Evolutionary conservation across 352 stramenopile species (phyloP).

Genomic region (Pythium volutum): DNA sequence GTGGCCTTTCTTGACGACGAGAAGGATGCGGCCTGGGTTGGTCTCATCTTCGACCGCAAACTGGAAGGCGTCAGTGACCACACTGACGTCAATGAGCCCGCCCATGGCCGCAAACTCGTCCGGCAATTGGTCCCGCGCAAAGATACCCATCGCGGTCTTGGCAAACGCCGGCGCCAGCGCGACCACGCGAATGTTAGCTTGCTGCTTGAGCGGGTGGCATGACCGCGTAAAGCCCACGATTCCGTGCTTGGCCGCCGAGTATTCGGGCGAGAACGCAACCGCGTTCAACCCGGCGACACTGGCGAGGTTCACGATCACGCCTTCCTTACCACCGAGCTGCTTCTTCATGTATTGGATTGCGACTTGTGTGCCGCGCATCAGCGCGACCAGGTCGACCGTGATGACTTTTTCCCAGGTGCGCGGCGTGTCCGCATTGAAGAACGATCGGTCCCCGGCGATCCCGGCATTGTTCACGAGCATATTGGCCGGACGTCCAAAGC

Average conservation of each 20-base stretch:
- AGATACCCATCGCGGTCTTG: slow-evolving; percentile 59
- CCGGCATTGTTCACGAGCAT: slow-evolving; percentile 81
- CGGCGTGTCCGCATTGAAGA: slow-evolving; percentile 35
- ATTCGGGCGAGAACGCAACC: slow-evolving; percentile 58
- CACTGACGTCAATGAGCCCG: slow-evolving; percentile 34
- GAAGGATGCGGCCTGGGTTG: slow-evolving; percentile 43
- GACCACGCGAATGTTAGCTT: slow-evolving; percentile 68
- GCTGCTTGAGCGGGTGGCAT: slow-evolving; percentile 53
- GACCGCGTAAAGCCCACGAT: slow-evolving; percentile 75
- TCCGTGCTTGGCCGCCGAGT: slow-evolving; percentile 68
- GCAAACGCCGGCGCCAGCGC: slow-evolving; percentile 67
- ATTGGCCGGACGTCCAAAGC: slow-evolving; percentile 62
- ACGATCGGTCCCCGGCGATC: slow-evolving; percentile 55
- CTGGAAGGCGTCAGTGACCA: slow-evolving; percentile 47
- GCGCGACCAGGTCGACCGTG: slow-evolving; percentile 62
- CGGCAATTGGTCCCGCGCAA: slow-evolving; percentile 32
- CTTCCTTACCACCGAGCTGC: slow-evolving; percentile 53
- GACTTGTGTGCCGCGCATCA: slow-evolving; percentile 68
- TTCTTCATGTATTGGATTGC: slow-evolving; percentile 59
- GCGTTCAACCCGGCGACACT: slow-evolving; percentile 59
- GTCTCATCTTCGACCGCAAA: slow-evolving; percentile 38
- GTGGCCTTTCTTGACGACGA: slow-evolving; percentile 42
- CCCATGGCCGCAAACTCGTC: slow-evolving; percentile 57
- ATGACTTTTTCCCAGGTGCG: slow-evolving; percentile 62
- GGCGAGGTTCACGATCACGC: slow-evolving; percentile 68